Evolutionary conservation across 2,329 filamentous ascomycete genomes (phyloP).

Genomic region (Ceratocystis harringtonii): DNA sequence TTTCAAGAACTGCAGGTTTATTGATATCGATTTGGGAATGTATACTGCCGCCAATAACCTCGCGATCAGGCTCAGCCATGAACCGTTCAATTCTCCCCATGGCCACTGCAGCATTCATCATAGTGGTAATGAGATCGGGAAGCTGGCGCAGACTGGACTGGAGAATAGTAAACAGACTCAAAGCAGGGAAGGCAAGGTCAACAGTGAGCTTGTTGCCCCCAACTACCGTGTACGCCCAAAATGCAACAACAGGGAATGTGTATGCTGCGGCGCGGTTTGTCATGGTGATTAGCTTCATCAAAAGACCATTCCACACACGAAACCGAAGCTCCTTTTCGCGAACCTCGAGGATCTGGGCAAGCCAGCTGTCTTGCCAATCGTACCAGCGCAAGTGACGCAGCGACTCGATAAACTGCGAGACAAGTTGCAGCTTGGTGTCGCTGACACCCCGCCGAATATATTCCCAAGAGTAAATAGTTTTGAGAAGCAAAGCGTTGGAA

Average conservation of each 20-base stretch:
- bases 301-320: constrained; percentile 48
- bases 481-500: constrained; percentile 52
- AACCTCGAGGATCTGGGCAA: constrained; percentile 51
- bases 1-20: constrained; percentile 29
- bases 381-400: constrained; percentile 72
- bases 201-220: constrained; percentile 54
- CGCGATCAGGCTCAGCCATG: constrained; percentile 72
- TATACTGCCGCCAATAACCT: constrained; percentile 23
- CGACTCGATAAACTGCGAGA: constrained; percentile 74
- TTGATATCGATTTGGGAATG: constrained; percentile 24
- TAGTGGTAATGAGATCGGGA: constrained; percentile 57
- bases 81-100: constrained; percentile 71
- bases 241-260: constrained; percentile 64
- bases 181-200: constrained; percentile 72
- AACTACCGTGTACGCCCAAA: constrained; percentile 65
- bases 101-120: constrained; percentile 72
- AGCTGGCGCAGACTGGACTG: constrained; percentile 59
- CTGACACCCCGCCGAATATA: constrained; percentile 55
- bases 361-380: constrained; percentile 66
- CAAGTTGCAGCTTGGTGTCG: constrained; percentile 63
- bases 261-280: constrained; percentile 58
- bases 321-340: constrained; percentile 52
- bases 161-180: constrained; percentile 65
- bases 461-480: constrained; percentile 37
- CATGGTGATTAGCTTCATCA: constrained; percentile 47